These are phyloP conservation scores for Cystobasidium onofrii DNA, from an alignment of 768 basidiomycete genomes.

Conservation along the genomic window DNA sequence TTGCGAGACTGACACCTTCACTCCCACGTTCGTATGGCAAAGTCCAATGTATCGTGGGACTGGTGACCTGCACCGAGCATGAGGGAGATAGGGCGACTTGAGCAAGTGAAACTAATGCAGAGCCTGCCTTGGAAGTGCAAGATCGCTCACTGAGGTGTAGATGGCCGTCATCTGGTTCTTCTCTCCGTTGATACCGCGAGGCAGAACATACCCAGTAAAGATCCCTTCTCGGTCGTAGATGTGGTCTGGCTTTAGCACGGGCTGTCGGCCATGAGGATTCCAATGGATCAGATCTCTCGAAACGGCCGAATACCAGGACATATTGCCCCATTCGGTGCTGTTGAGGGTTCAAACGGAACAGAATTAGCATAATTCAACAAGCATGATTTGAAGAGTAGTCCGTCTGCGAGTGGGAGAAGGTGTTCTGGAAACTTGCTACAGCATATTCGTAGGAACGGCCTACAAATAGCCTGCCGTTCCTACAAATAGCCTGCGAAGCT, in stretches of 20 bases:
- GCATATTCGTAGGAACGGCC: too few relatives aligned
- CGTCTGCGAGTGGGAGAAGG: too few relatives aligned
- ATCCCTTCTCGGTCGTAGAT: not conserved
- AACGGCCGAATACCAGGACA: not conserved
- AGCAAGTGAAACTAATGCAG: too few relatives aligned
- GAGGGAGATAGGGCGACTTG: too few relatives aligned
- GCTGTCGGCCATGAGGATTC: not conserved
- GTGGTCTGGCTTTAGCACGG: not conserved
- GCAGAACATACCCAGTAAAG: not conserved
- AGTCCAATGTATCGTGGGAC: not conserved
- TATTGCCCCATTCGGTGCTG: slow-evolving; percentile 5
- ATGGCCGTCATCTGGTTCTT: not conserved
- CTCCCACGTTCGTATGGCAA: not conserved
- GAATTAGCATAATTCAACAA: not conserved
- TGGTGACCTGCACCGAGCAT: not conserved
- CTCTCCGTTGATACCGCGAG: not conserved
- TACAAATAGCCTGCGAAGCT: too few relatives aligned
- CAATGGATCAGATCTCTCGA: not conserved
- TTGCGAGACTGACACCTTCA: not conserved
- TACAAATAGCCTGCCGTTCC: too few relatives aligned
- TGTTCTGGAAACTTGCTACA: too few relatives aligned
- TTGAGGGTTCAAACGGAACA: not conserved
- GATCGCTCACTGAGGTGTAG: not conserved
- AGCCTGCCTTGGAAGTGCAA: too few relatives aligned
- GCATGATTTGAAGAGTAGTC: not conserved